Base-by-base conservation (phyloP, 2,329 filamentous ascomycete species). In the Macrophomina phaseolina region DNA sequence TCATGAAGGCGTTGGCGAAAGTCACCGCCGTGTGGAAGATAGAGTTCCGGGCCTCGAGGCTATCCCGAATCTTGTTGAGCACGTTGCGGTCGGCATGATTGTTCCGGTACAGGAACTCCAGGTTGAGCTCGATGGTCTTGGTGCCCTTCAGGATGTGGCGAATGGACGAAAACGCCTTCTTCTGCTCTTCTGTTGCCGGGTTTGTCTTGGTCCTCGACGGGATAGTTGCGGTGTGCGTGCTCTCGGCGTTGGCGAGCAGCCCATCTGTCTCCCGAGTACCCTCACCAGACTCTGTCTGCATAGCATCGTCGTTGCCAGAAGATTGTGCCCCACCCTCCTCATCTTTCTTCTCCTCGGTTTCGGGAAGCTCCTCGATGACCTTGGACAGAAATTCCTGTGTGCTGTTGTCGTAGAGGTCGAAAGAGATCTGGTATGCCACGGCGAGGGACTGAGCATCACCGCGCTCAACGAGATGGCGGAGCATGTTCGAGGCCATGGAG, bases 1-100 rank as follows among this genome's bases (percentile, higher is more conserved):
- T 97, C 95, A 99, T 99, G 78, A 99, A 98, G 11, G 94, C 95
- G 74, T 98, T 98, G 75, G 94, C 95, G 75, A 99, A 95, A 0
- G 95, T 98, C 66, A 99, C 93, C 4, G 94, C 93, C 1, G 93
- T 97, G 80, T 99, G 95, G 86, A 98, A 98, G 72, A 99, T 99
- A 38, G 94, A 98, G 81, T 97, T 98, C 64, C 96, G 89, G 42
- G 94, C 93, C 77, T 99, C 95, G 16, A 99, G 83, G 72, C 94
- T 97, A 78, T 99, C 95, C 61, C 94, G 91, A 52, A 99, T 90
- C 82, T 97, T 97, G 85, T 97, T 97, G 67, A 99, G 84, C 69
- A 99, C 95, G 73, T 89, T 91, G 70, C 93, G 86, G 75, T 99
- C 95, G 46, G 93, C 94, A 76, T 91, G 93, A 81, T 97, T 97